Percentiles rank a stretch among this genome's conserved stretches.
phyloP scores from a whole-genome alignment of 2,329 filamentous ascomycete genomes.

The Monosporascus sp. region DNA sequence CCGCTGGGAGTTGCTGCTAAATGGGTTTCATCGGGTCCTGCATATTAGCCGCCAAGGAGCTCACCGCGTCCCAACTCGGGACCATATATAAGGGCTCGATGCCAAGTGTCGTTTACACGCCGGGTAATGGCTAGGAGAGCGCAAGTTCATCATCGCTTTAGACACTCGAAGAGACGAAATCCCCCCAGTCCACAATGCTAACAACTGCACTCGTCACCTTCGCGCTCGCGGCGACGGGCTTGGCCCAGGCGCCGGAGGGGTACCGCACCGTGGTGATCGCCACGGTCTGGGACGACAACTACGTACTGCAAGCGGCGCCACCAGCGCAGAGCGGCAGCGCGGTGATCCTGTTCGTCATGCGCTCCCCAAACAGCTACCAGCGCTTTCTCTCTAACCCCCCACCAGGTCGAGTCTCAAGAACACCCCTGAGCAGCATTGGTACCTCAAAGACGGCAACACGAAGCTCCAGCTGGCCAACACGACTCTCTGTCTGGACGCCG shows the following conservation, averaged over 20 bases:
- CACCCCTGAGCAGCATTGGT: conserved; percentile 36
- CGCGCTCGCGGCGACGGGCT: conserved; percentile 28
- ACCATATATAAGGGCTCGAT: too few species aligned
- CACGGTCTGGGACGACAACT: conserved; percentile 34
- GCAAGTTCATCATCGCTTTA: too few species aligned
- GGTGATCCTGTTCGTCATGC: conserved; percentile 29
- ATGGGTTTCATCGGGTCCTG: too few species aligned
- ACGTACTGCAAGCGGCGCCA: conserved; percentile 31
- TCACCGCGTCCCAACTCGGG: too few species aligned
- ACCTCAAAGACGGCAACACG: conserved; percentile 28
- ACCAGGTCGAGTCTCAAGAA: conserved; percentile 26
- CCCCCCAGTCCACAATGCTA: conserved; percentile 18
- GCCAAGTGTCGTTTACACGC: too few species aligned
- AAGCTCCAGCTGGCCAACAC: conserved; percentile 33
- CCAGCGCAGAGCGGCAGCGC: conserved; percentile 24
- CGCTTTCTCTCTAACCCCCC: background rate
- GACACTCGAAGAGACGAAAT: too few species aligned
- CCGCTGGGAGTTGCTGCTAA: too few species aligned
- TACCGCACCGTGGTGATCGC: conserved; percentile 35
- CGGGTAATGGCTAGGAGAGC: too few species aligned
- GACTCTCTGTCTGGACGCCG: conserved; percentile 36
- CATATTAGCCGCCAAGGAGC: too few species aligned
- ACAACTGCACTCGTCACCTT: conserved; percentile 22
- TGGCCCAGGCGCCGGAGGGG: conserved; percentile 31
- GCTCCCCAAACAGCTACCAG: background rate